Evolutionary conservation across 495 filamentous ascomycete genomes (phyloP).

Genomic region (Letharia lupina): DNA sequence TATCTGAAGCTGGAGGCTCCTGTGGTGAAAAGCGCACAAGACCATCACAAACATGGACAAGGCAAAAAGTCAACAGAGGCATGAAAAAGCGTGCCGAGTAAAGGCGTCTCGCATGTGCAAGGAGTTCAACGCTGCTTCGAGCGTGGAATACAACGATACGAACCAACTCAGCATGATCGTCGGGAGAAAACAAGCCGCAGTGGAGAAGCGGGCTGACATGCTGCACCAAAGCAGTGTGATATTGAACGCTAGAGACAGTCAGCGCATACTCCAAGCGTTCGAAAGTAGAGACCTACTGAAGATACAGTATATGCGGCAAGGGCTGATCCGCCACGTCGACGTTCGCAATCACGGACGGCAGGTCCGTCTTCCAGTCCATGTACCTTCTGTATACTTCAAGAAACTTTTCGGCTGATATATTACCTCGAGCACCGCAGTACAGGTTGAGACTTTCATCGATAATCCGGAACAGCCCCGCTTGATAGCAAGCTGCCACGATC

Average conservation of each 20-base stretch:
- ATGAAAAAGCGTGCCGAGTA: conserved; percentile 21
- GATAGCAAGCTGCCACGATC: conserved; percentile 23
- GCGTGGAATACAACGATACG: conserved; percentile 21
- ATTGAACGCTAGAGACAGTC: conserved; percentile 20
- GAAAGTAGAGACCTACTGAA: conserved; percentile 27
- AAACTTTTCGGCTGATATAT: conserved; percentile 26
- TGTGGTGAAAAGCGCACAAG: conserved; percentile 21
- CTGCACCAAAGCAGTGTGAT: conserved; percentile 23
- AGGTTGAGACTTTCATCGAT: conserved; percentile 30
- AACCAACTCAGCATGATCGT: conserved; percentile 14
- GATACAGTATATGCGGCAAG: conserved; percentile 33
- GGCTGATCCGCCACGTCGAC: conserved; percentile 27
- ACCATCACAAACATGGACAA: conserved; percentile 20
- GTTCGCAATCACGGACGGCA: conserved; percentile 27
- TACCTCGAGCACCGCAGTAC: conserved; percentile 28
- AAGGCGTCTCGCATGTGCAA: conserved; percentile 20
- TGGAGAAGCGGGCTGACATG: conserved; percentile 23
- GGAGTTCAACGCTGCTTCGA: conserved; percentile 17
- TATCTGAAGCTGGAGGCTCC: conserved; percentile 14
- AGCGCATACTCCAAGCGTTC: neutral
- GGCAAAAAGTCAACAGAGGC: conserved; percentile 23
- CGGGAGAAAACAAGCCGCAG: conserved; percentile 14
- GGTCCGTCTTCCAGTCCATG: conserved; percentile 28
- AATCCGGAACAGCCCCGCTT: conserved; percentile 30
- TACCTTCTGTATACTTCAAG: conserved; percentile 27